These are phyloP conservation scores for Jatropha multifida DNA, from an alignment of 441 rosid genomes.

Conservation along the genomic window DNA sequence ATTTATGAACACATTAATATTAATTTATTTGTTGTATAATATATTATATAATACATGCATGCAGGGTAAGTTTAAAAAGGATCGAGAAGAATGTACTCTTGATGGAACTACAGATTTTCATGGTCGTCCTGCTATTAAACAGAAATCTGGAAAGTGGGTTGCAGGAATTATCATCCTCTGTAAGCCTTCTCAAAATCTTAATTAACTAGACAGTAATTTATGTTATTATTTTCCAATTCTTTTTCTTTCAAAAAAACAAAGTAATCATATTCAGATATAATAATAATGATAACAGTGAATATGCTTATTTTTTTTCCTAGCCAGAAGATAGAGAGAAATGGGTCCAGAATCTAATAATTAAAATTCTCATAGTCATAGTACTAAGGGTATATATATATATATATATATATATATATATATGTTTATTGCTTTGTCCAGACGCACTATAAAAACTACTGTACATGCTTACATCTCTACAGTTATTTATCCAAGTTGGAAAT, in stretches of 20 bases:
- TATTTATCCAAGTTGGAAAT: not conserved
- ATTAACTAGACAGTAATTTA: not conserved
- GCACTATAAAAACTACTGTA: not conserved
- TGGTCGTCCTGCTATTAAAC: conserved; percentile 66
- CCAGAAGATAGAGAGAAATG: not conserved
- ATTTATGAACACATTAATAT: not conserved
- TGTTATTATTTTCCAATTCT: not conserved
- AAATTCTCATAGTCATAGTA: not conserved
- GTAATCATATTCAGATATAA: conserved; percentile 15
- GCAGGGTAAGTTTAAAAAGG: conserved; percentile 43
- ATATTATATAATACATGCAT: not conserved
- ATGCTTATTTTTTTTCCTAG: not conserved
- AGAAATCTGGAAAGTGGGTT: conserved; percentile 68
- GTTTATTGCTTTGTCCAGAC: conserved; percentile 19
- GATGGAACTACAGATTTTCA: conserved; percentile 77
- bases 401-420: not conserved
- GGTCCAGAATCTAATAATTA: conserved; percentile 15
- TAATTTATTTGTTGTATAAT: not conserved
- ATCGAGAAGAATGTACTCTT: conserved; percentile 45
- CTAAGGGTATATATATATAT: not conserved
- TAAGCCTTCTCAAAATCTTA: conserved; percentile 31
- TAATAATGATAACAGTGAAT: not conserved
- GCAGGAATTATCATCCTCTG: conserved; percentile 79
- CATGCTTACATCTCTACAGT: not conserved
- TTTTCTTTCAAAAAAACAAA: not conserved